These are phyloP conservation scores for Blastobotrys indianensis DNA, from an alignment of 1,139 yeast species.

Conservation along the genomic window DNA sequence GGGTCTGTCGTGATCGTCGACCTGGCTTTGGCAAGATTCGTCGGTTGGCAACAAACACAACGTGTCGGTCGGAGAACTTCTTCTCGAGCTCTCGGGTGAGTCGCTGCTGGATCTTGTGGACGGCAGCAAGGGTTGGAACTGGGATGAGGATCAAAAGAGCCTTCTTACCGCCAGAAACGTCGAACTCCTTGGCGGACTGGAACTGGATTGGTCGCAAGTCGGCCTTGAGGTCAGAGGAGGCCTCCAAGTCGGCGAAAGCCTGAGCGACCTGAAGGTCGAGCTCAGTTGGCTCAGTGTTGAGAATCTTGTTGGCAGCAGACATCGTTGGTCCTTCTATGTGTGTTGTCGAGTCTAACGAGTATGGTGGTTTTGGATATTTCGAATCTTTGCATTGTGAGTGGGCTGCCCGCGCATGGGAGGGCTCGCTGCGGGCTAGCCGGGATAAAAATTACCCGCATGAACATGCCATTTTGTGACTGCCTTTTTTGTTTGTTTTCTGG, in stretches of 20 bases:
- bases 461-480: no score
- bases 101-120: constrained; percentile 91
- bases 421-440: no score
- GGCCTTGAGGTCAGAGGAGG: constrained; percentile 93
- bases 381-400: no score
- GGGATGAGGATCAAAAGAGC: constrained; percentile 98
- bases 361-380: no score
- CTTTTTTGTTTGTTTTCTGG: no score
- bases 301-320: constrained; percentile 96
- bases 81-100: constrained; percentile 99
- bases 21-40: constrained; percentile 96
- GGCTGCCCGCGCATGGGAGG: no score
- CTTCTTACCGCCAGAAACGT: constrained; percentile 97
- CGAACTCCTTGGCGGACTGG: constrained; percentile 97
- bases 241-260: constrained; percentile 96
- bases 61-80: constrained; percentile 99
- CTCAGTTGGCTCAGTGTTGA: constrained; percentile 72
- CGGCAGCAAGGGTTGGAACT: constrained; percentile 85
- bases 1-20: constrained; percentile 75
- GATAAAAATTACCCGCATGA: no score
- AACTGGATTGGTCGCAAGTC: constrained; percentile 98
- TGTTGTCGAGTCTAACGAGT: no score
- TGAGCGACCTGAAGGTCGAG: constrained; percentile 99
- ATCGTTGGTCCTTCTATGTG: constrained; percentile 33
- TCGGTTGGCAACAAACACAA: constrained; percentile 98